phyloP scores from a whole-genome alignment of 345 rosid species.

The Brassica napus region DNA sequence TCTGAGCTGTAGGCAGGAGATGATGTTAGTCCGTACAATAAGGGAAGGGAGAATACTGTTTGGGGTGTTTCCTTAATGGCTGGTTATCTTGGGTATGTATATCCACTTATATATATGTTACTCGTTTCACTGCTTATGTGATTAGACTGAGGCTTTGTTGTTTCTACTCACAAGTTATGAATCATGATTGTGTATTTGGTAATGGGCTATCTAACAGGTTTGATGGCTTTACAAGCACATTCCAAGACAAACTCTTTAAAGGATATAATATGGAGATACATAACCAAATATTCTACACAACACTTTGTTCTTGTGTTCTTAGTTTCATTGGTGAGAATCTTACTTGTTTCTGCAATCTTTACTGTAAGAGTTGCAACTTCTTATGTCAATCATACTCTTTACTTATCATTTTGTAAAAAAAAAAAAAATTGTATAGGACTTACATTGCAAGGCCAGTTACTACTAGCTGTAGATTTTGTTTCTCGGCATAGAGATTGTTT shows the following conservation, averaged over 20 bases:
- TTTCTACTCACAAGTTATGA: neutral
- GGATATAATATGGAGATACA: conserved; percentile 96
- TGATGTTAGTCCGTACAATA: conserved; percentile 75
- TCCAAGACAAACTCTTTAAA: conserved; percentile 91
- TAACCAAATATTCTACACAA: conserved; percentile 95
- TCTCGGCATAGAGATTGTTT: conserved; percentile 78
- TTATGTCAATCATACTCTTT: conserved; percentile 3
- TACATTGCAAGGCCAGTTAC: conserved; percentile 73
- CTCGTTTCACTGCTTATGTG: neutral
- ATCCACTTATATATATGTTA: neutral
- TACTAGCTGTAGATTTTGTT: conserved; percentile 79
- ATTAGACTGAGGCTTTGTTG: neutral
- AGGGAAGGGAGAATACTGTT: conserved; percentile 88
- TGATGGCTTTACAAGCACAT: conserved; percentile 99
- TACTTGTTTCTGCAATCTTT: neutral
- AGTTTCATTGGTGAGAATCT: conserved; percentile 71
- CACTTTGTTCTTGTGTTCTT: conserved; percentile 75
- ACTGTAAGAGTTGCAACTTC: neutral
- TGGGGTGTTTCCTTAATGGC: conserved; percentile 92
- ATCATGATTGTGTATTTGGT: conserved; percentile 2
- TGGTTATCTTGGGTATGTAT: conserved; percentile 86
- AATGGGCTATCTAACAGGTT: conserved; percentile 50
- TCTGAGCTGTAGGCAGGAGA: conserved; percentile 63
- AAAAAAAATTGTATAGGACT: conserved; percentile 45
- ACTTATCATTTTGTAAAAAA: conserved; percentile 14